Evolutionary conservation across 139 green algal species (phyloP).

Genomic region (Chlorella vulgaris): DNA sequence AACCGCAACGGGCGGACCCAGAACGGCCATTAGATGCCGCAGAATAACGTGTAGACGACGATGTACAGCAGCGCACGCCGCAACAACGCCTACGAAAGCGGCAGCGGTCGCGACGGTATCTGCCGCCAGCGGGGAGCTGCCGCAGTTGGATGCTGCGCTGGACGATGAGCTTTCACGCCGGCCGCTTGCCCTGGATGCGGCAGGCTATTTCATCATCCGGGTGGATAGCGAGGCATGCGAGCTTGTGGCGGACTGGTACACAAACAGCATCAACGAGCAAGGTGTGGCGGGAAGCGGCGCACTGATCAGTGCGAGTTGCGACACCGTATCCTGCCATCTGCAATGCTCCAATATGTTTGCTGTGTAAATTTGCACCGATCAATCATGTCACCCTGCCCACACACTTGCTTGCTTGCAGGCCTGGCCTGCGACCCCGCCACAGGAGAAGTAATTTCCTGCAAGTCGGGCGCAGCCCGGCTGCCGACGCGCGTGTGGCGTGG

Average conservation of each 20-base stretch:
- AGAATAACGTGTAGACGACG: too few species aligned
- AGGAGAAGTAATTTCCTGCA: constrained; percentile 66
- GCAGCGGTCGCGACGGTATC: not conserved
- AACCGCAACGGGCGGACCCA: too few species aligned
- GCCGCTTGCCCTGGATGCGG: constrained; percentile 55
- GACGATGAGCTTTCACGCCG: constrained; percentile 61
- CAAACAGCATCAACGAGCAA: constrained; percentile 66
- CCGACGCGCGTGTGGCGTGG: constrained; percentile 37
- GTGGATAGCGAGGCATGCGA: constrained; percentile 42
- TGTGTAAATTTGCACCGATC: not conserved
- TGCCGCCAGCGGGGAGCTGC: constrained; percentile 12
- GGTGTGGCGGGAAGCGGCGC: constrained; percentile 17
- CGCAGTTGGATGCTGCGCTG: constrained; percentile 30
- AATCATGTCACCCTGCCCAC: not conserved
- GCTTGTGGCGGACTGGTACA: constrained; percentile 60
- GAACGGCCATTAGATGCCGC: too few species aligned
- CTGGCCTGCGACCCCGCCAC: constrained; percentile 67
- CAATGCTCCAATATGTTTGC: not conserved
- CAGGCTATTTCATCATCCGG: constrained; percentile 67
- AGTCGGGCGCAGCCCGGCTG: constrained; percentile 38
- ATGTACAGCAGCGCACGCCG: too few species aligned
- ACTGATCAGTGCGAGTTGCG: not conserved
- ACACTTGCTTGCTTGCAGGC: constrained; percentile 23
- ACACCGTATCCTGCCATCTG: not conserved
- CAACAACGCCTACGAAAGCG: not conserved